Evolutionary conservation across 1,284 basidiomycete genomes (phyloP).

Genomic region (Cystobasidium slooffiae): DNA sequence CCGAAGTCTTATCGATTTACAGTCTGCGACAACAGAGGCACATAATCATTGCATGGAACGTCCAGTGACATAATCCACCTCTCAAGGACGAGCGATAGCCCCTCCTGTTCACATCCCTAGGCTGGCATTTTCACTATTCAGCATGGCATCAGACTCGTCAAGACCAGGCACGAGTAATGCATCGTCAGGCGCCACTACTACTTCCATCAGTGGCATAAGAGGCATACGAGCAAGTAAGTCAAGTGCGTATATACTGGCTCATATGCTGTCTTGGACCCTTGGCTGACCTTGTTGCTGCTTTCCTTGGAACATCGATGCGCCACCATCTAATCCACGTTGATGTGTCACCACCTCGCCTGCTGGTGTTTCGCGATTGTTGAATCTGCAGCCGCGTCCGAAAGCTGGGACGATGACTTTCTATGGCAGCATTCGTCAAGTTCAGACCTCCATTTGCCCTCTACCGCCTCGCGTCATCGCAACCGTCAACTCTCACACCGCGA

Average conservation of each 20-base stretch:
- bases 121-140: too few species aligned
- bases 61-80: too few species aligned
- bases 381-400: conserved; percentile 31
- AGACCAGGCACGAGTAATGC: conserved; percentile 6
- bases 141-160: conserved; percentile 15
- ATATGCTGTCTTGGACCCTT: too few species aligned
- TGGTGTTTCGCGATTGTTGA: not conserved
- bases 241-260: too few species aligned
- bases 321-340: too few species aligned
- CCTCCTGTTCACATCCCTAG: too few species aligned
- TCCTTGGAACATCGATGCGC: too few species aligned
- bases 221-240: conserved; percentile 27
- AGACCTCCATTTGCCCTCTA: conserved; percentile 34
- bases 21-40: too few species aligned
- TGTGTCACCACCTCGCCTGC: not conserved
- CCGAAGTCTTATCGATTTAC: not conserved
- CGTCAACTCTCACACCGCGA: conserved; percentile 15
- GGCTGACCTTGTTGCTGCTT: too few species aligned
- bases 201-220: not conserved
- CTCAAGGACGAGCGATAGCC: too few species aligned
- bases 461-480: not conserved
- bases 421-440: conserved; percentile 43
- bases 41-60: too few species aligned
- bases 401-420: conserved; percentile 43
- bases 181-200: not conserved